These are phyloP conservation scores for Macrophomina tecta DNA, from an alignment of 2,329 filamentous ascomycete species.

Conservation along the genomic window DNA sequence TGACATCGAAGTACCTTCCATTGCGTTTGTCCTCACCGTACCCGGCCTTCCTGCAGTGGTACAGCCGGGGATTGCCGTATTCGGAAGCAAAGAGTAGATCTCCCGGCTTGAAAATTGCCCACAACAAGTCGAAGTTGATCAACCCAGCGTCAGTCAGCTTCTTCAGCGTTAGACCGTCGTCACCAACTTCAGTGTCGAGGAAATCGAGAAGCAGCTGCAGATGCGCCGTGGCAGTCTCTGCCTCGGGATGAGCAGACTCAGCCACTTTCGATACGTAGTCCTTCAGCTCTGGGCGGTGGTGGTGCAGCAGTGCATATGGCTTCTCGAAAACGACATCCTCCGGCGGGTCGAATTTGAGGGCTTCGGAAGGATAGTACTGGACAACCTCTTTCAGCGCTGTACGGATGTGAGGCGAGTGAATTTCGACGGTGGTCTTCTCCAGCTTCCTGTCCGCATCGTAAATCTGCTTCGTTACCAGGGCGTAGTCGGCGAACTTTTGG, in stretches of 20 bases:
- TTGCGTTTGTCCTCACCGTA: conserved; percentile 35
- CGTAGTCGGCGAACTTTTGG: conserved; percentile 30
- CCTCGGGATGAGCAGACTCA: conserved; percentile 30
- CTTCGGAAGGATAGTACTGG: conserved; percentile 53
- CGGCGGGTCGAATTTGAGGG: conserved; percentile 39
- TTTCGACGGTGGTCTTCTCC: conserved; percentile 34
- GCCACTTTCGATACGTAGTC: conserved; percentile 29
- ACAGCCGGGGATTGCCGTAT: conserved; percentile 39
- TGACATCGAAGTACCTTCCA: conserved; percentile 37
- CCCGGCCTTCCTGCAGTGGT: conserved; percentile 37
- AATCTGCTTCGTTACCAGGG: conserved; percentile 34
- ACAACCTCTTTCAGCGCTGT: conserved; percentile 57
- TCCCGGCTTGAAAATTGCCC: conserved; percentile 36
- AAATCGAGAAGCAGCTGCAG: conserved; percentile 36
- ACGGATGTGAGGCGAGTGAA: conserved; percentile 45
- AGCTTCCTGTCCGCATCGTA: conserved; percentile 34
- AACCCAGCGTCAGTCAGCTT: conserved; percentile 30
- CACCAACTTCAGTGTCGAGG: conserved; percentile 32
- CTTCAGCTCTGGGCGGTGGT: conserved; percentile 53
- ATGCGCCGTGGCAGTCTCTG: conserved; percentile 32
- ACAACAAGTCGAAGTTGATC: conserved; percentile 32
- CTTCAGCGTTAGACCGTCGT: conserved; percentile 29
- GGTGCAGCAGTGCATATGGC: conserved; percentile 58
- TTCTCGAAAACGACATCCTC: conserved; percentile 46
- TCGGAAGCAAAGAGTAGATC: conserved; percentile 37